Percentiles rank a stretch among this genome's conserved stretches.
Conservation (phyloP, 345 rosid genomes). For the Odontarrhena argentea region DNA sequence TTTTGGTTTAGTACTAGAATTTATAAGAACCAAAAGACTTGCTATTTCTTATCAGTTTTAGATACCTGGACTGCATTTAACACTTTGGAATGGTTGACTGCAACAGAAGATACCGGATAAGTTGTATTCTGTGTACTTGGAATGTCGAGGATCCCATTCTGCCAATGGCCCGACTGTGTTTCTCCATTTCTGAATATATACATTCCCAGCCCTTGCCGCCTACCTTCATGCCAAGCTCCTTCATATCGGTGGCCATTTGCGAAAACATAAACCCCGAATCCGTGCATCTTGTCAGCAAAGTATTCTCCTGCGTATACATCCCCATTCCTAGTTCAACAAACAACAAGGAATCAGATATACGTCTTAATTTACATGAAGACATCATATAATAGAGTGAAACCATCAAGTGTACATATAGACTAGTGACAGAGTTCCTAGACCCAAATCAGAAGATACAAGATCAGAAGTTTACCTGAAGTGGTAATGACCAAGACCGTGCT, state of each 20-base stretch:
- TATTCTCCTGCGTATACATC: slow-evolving; percentile 93
- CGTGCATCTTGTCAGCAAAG: slow-evolving; percentile 98
- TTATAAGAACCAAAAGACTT: background rate
- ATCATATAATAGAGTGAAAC: background rate
- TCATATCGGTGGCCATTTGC: slow-evolving; percentile 93
- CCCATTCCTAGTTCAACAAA: slow-evolving; percentile 63
- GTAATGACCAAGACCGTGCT: slow-evolving; percentile 94
- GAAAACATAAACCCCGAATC: slow-evolving; percentile 83
- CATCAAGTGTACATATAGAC: background rate
- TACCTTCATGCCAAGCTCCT: slow-evolving; percentile 99
- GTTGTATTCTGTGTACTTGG: slow-evolving; percentile 76
- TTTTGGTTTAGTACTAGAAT: background rate
- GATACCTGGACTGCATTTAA: slow-evolving; percentile 85
- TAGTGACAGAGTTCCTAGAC: background rate
- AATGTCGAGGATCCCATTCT: slow-evolving; percentile 78
- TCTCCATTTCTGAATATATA: slow-evolving; percentile 94
- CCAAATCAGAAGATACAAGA: background rate
- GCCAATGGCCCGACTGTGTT: slow-evolving; percentile 96
- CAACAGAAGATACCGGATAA: slow-evolving; percentile 66
- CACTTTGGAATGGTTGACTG: slow-evolving; percentile 86
- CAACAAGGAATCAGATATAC: background rate
- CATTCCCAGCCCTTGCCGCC: slow-evolving; percentile 97
- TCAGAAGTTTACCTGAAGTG: slow-evolving; percentile 72
- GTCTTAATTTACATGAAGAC: background rate
- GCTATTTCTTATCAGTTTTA: background rate